Evolutionary conservation across 2,329 filamentous ascomycete genomes (phyloP).

Genomic region (Pseudocercospora fijiensis): DNA sequence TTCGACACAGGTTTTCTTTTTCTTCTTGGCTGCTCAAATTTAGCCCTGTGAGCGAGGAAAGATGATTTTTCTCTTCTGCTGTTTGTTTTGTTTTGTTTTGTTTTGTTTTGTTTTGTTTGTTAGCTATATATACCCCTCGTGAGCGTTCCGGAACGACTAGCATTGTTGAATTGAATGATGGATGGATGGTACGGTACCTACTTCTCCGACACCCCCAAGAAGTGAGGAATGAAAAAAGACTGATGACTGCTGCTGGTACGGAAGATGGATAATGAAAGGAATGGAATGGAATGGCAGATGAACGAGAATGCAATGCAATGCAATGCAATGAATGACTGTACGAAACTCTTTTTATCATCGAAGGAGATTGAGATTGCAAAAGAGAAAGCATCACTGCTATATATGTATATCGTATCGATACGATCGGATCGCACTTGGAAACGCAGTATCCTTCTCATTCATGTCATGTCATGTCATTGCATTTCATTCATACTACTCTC

Average conservation of each 20-base stretch:
- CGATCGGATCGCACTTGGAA: neutral
- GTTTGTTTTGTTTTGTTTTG: too few relatives aligned
- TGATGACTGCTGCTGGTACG: neutral
- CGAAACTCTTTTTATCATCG: conserved; percentile 1
- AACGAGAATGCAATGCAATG: conserved; percentile 9
- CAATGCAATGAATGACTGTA: too few relatives aligned
- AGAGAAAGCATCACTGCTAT: neutral
- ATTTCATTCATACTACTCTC: neutral
- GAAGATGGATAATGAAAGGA: conserved; percentile 9
- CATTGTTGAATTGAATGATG: too few relatives aligned
- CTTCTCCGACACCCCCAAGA: too few relatives aligned
- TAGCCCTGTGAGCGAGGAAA: conserved; percentile 1
- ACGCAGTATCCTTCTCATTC: neutral
- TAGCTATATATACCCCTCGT: conserved; percentile 19
- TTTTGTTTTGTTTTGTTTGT: conserved; percentile 8
- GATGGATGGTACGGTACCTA: too few relatives aligned
- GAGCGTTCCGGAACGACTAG: conserved; percentile 7
- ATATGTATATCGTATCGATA: neutral
- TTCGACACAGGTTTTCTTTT: too few relatives aligned
- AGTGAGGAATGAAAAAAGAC: neutral
- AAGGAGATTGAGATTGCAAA: neutral
- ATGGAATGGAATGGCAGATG: too few relatives aligned
- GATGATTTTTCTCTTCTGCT: neutral
- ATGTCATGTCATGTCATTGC: too few relatives aligned
- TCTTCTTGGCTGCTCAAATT: too few relatives aligned